Evolutionary conservation across 148 eudicot species (phyloP).

Genomic region (Suaeda aralocaspica): DNA sequence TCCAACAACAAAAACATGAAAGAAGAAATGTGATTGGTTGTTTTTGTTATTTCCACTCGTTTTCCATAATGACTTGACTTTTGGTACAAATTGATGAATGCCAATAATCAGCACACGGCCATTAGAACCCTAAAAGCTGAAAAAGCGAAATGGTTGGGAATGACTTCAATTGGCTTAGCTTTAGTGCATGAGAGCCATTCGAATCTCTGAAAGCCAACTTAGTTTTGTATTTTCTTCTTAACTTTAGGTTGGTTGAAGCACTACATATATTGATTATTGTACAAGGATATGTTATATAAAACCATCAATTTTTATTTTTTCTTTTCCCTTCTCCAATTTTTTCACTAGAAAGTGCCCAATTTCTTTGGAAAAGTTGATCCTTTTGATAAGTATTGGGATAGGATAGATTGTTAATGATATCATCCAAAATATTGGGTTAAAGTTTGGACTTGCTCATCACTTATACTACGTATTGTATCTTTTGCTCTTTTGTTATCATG

Average conservation of each 20-base stretch:
- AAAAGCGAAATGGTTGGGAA: constrained; percentile 1
- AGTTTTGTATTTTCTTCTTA: constrained; percentile 15
- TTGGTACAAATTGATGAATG: no score
- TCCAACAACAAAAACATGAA: no score
- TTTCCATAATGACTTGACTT: no score
- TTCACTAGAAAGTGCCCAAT: constrained; percentile 24
- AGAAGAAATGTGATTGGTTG: no score
- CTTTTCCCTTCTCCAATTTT: no score
- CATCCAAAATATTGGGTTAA: background rate
- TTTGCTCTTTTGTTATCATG: background rate
- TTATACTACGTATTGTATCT: no score
- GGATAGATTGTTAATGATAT: background rate
- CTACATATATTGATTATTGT: background rate
- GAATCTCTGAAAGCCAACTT: constrained; percentile 20
- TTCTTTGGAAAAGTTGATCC: constrained; percentile 14
- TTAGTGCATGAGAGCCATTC: constrained; percentile 6
- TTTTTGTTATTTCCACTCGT: no score
- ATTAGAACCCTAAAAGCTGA: no score
- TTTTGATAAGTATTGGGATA: background rate
- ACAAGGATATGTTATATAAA: background rate
- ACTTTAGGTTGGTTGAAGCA: background rate
- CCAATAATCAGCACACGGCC: no score
- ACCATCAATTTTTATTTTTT: background rate
- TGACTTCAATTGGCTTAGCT: background rate
- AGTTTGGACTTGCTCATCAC: background rate